phyloP scores from a whole-genome alignment of 306 rosid species.

The Cicer bijugum region DNA sequence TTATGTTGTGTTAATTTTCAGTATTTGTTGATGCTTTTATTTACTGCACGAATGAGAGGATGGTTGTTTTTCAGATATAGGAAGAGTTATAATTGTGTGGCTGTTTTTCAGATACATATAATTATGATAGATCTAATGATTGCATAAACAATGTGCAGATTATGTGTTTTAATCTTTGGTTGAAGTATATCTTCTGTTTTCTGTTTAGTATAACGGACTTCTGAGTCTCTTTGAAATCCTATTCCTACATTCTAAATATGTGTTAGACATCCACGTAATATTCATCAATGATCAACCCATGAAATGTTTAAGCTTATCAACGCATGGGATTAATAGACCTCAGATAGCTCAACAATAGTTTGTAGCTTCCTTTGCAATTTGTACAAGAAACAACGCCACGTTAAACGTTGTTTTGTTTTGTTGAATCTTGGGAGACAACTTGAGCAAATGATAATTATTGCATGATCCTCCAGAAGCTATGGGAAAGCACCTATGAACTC shows the following conservation, averaged over 20 bases:
- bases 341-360: not conserved
- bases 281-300: not conserved
- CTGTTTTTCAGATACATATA: not conserved
- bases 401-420: not conserved
- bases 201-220: not conserved
- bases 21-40: conserved; percentile 4
- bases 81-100: not conserved
- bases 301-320: not conserved
- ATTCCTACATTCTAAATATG: not conserved
- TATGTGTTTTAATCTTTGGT: not conserved
- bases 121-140: not conserved
- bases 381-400: not conserved
- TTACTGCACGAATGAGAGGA: not conserved
- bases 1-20: conserved; percentile 22
- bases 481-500: too few species aligned
- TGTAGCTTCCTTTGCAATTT: not conserved
- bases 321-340: not conserved
- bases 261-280: not conserved
- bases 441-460: not conserved
- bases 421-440: not conserved
- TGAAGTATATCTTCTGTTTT: not conserved
- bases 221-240: not conserved
- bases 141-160: not conserved
- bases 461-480: not conserved
- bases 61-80: conserved; percentile 14